Conservation (phyloP, 2,329 filamentous ascomycete species). For the Sphaceloma murrayae region DNA sequence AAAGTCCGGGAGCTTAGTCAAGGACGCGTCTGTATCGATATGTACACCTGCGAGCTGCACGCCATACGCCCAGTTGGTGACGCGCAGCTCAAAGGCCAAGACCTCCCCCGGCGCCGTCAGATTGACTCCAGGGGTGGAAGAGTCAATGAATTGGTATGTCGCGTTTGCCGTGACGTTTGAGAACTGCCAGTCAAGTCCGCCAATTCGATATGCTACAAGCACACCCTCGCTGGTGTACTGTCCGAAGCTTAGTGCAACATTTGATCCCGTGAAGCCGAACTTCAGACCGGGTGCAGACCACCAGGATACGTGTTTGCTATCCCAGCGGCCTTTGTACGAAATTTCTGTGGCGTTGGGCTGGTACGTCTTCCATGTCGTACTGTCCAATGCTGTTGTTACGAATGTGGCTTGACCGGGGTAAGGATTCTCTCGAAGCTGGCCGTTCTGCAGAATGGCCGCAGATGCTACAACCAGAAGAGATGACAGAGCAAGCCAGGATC, state of each 20-base stretch:
- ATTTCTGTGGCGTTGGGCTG: conserved; percentile 44
- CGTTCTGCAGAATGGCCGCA: conserved; percentile 37
- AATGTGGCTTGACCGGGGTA: conserved; percentile 34
- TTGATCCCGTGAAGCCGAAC: conserved; percentile 46
- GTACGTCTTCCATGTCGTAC: conserved; percentile 39
- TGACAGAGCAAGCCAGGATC: no score
- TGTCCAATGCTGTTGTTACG: conserved; percentile 24
- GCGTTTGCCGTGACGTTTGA: conserved; percentile 49
- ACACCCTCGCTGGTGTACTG: conserved; percentile 41
- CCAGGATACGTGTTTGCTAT: conserved; percentile 50
- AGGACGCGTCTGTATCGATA: conserved; percentile 33
- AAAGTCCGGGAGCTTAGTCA: conserved; percentile 37
- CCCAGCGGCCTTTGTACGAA: conserved; percentile 55
- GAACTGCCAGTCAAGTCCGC: conserved; percentile 51
- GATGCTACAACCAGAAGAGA: no score
- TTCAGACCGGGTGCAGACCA: conserved; percentile 43
- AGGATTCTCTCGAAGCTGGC: conserved; percentile 31
- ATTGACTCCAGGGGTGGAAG: conserved; percentile 38
- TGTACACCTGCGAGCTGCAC: conserved; percentile 48
- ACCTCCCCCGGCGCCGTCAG: conserved; percentile 36
- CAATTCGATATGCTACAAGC: conserved; percentile 49
- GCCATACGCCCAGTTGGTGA: conserved; percentile 53
- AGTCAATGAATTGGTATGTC: conserved; percentile 47
- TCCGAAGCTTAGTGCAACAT: conserved; percentile 47
- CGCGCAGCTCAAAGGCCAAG: conserved; percentile 47